A percentile compares a stretch with the other conserved stretches of the same genome.
These are phyloP conservation scores for Microbotryum silenes-acaulis DNA, from an alignment of 1,284 basidiomycete species.

Conservation along the genomic window DNA sequence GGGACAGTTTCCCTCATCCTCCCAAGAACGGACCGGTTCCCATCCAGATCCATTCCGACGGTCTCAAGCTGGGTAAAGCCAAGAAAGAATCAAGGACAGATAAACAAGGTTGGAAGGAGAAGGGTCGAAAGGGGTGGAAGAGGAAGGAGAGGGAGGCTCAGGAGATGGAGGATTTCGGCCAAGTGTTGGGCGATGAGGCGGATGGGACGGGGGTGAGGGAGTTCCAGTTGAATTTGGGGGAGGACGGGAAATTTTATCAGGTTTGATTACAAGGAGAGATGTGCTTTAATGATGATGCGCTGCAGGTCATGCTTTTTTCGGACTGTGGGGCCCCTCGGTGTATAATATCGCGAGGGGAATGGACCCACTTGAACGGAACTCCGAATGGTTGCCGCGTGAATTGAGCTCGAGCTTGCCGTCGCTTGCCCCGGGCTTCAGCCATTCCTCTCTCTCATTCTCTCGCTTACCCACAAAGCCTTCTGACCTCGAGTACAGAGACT, in stretches of 20 bases:
- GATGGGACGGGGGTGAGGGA: neutral
- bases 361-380: no score
- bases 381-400: no score
- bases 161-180: neutral
- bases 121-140: constrained; percentile 8
- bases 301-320: no score
- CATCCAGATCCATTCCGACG: neutral
- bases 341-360: no score
- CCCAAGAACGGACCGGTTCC: constrained; percentile 19
- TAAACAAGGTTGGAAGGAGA: constrained; percentile 15
- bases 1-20: constrained; percentile 83
- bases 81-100: constrained; percentile 3
- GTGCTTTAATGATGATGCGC: neutral
- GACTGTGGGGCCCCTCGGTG: no score
- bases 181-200: constrained; percentile 2
- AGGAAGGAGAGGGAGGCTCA: constrained; percentile 7
- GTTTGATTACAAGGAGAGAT: neutral
- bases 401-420: no score
- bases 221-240: constrained; percentile 6
- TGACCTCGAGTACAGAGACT: no score
- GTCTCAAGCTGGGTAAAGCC: constrained; percentile 23
- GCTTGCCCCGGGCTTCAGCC: no score
- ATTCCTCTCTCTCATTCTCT: no score
- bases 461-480: no score
- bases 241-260: constrained; percentile 9